Conservation (phyloP, 2,329 filamentous ascomycete genomes). For the Fusarium keratoplasticum region DNA sequence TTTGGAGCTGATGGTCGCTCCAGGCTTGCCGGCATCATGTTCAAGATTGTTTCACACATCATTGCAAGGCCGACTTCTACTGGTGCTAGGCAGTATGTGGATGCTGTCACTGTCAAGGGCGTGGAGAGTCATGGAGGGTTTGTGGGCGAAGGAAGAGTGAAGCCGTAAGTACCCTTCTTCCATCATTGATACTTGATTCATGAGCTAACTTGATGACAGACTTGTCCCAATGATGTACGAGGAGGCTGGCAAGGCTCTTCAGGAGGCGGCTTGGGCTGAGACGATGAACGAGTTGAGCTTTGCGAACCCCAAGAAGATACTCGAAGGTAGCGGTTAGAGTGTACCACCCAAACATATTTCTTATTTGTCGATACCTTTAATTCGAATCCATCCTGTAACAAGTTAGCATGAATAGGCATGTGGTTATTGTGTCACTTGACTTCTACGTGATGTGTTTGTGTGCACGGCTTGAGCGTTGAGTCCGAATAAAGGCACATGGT, state of each 20-base stretch:
- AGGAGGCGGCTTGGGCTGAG: slow-evolving; percentile 36
- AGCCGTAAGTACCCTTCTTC: slow-evolving; percentile 33
- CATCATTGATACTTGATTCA: rapidly evolving
- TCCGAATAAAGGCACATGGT: not conserved
- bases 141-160: slow-evolving; percentile 41
- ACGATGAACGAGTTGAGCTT: slow-evolving; percentile 40
- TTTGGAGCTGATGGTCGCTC: slow-evolving; percentile 50
- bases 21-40: slow-evolving; percentile 23
- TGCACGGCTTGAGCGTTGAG: not conserved
- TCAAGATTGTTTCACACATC: slow-evolving; percentile 6
- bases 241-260: slow-evolving; percentile 22
- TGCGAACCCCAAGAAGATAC: slow-evolving; percentile 21
- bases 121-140: slow-evolving; percentile 41
- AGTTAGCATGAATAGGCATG: not conserved
- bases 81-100: slow-evolving; percentile 39
- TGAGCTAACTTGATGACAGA: slow-evolving; percentile 18
- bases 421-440: not conserved
- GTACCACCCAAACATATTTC: not conserved
- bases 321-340: slow-evolving; percentile 4
- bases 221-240: slow-evolving; percentile 38
- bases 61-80: slow-evolving; percentile 24
- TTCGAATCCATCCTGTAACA: not conserved
- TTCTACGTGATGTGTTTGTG: not conserved
- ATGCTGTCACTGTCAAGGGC: slow-evolving; percentile 37
- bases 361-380: not conserved